Evolutionary conservation across 129 eudicot genomes (phyloP).

Genomic region (Calendula officinalis): DNA sequence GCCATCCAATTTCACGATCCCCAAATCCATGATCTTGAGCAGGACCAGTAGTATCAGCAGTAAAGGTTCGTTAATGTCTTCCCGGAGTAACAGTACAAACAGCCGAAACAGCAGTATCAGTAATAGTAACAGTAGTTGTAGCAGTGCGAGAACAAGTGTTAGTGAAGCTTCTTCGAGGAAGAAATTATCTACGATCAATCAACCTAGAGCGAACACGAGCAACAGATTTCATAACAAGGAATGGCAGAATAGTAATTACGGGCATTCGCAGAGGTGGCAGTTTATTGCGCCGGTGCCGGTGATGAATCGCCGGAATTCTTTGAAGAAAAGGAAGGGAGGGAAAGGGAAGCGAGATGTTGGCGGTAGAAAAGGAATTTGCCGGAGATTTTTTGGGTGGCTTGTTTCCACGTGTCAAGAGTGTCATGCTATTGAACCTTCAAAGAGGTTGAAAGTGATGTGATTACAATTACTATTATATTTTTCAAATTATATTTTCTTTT

Average conservation of each 20-base stretch:
- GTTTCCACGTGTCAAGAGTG: slow-evolving; percentile 58
- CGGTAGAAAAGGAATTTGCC: slow-evolving; percentile 38
- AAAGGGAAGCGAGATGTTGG: slow-evolving; percentile 18
- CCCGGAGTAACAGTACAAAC: slow-evolving; percentile 58
- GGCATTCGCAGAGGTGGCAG: slow-evolving; percentile 62
- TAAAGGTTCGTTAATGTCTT: slow-evolving; percentile 51
- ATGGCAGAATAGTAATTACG: slow-evolving; percentile 12
- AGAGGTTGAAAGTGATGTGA: slow-evolving; percentile 38
- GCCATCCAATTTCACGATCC: slow-evolving; percentile 23
- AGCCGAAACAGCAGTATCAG: slow-evolving; percentile 30
- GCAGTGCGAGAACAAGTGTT: slow-evolving; percentile 60
- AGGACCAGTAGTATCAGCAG: slow-evolving; percentile 55
- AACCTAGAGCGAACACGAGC: slow-evolving; percentile 17
- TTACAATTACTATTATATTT: not conserved
- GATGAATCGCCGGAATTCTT: slow-evolving; percentile 37
- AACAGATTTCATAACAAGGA: slow-evolving; percentile 21
- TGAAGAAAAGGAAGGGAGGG: slow-evolving; percentile 25
- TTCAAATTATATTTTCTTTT: no score
- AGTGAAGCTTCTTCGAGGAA: slow-evolving; percentile 41
- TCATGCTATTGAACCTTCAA: slow-evolving; percentile 65
- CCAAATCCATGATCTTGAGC: slow-evolving; percentile 38
- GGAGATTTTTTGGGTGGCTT: slow-evolving; percentile 48
- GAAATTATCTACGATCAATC: slow-evolving; percentile 18
- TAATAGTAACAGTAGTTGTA: slow-evolving; percentile 47
- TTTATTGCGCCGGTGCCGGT: slow-evolving; percentile 56